Evolutionary conservation across 176 grass and related monocot species (phyloP), one percentile per base, ranked within the genome.

Genomic region (Aegilops longissima): DNA sequence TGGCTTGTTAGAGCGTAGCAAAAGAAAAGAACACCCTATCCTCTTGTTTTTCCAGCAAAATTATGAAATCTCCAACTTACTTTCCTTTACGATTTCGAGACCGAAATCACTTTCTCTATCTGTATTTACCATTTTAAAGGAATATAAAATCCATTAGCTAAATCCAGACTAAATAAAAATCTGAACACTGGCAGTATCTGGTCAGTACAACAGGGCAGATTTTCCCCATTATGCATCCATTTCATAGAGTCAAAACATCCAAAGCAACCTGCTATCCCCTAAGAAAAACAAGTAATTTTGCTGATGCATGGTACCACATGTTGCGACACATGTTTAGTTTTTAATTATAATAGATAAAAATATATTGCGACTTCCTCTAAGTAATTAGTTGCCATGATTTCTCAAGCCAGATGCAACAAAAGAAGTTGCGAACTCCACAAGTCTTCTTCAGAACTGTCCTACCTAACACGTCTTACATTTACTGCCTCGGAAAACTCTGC

Each of bases 201-300:
- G 18, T 59, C 54, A 58, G 54, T 58, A 59, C 20, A 9, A 9
- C 9, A 59, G 54, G 18, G 54, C 54, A 59, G 20, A 40, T 24
- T 16, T 40, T 31, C 13, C 11, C 40, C 36, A 12, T 21, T 14
- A 29, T 71, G 12, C 49, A 23, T 61, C 64, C 23, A 13, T 54
- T 39, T 58, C 10, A 63, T 36, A 36, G 35, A 36, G 59, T 75
- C 31, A 64, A 86, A 81, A 81, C 16, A n/a, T 71, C 52, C 69
- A 76, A 44, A 44, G 42, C 42, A 44, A 44, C 42, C 4, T 4
- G 24, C 62, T 84, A 25, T 20, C 21, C 29, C 9, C 14, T 8
- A 51, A 81, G 42, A 27, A 69, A 65, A 83, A 24, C 33, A 49
- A 61, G 12, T 78, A 70, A 30, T 49, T 62, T 35, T 49, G 17